Evolutionary conservation across 495 filamentous ascomycete species (phyloP), one percentile per base, ranked within the genome.

Genomic region (Letharia lupina): DNA sequence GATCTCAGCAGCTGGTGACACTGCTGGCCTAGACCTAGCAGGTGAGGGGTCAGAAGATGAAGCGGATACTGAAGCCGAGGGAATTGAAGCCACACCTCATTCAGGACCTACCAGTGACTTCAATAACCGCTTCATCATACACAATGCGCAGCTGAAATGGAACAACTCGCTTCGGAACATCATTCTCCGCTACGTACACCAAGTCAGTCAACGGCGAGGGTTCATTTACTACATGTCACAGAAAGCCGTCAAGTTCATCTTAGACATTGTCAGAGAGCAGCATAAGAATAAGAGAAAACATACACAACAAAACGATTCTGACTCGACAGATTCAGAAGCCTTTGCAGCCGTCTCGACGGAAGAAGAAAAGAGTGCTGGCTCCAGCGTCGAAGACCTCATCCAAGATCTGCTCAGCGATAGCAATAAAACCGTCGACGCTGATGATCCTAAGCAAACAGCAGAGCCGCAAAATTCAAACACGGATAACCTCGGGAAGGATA

Each of bases 201-300:
- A 97, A 77, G 93, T 96, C 66, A 93, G 92, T 74, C 94, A 98
- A 76, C 82, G 94, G 48, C 88, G 94, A 63, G 94, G 94, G 35
- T 98, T 98, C 77, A 87, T 98, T 47, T 98, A 98, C 77, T 98
- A 98, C 77, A 87, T 97, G 81, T 96, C 94, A 31, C 85, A 94
- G 50, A 85, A 91, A 66, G 95, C 94, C 20, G 90, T 98, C 71
- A 98, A 97, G 73, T 98, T 98, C 75, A 96, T 98, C 67, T 79
- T 97, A 13, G 94, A 98, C 73, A 96, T 98, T 42, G 90, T 98
- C 16, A 91, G 96, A 44, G 94, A 98, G 72, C 94, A 97, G 71
- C 84, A 84, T 67, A 91, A 81, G 70, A 47, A 84, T 64, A 70
- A 68, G 33, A 78, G 77, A 54, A 87, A 79, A 76, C 83, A 70